Percentiles rank a stretch among this genome's conserved stretches.
Conservation (phyloP, 805 yeast genomes). For the Candida peoriensis region DNA sequence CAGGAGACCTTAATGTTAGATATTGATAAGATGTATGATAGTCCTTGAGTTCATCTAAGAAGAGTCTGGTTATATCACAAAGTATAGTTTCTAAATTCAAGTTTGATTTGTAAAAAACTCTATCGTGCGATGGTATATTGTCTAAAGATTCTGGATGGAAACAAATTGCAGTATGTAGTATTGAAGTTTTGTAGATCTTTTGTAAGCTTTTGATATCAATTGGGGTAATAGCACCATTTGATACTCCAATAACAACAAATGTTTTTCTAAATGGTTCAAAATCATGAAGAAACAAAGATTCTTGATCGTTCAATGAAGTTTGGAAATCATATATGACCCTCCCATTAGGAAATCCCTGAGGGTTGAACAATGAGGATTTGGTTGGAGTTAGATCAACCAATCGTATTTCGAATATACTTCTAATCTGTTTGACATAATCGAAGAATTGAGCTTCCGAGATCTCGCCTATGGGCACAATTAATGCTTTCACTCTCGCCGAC, state of each 20-base stretch:
- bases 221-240: slow-evolving; percentile 19
- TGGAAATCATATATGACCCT: slow-evolving; percentile 55
- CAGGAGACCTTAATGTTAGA: slow-evolving; percentile 81
- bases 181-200: slow-evolving; percentile 43
- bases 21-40: slow-evolving; percentile 73
- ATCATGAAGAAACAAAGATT: slow-evolving; percentile 68
- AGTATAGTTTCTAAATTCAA: slow-evolving; percentile 52
- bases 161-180: slow-evolving; percentile 49
- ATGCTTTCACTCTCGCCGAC: slow-evolving; percentile 61
- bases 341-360: slow-evolving; percentile 82
- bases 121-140: background rate
- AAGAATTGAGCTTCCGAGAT: slow-evolving; percentile 35
- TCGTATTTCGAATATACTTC: slow-evolving; percentile 55
- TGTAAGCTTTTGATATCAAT: slow-evolving; percentile 36
- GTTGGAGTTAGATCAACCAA: slow-evolving; percentile 72
- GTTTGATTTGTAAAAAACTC: slow-evolving; percentile 9
- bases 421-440: slow-evolving; percentile 38
- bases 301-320: slow-evolving; percentile 43
- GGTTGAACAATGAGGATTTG: slow-evolving; percentile 59
- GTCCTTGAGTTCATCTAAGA: slow-evolving; percentile 57
- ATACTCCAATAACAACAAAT: slow-evolving; percentile 52
- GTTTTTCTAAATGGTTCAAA: slow-evolving; percentile 86
- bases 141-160: slow-evolving; percentile 35
- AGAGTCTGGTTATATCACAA: slow-evolving; percentile 66
- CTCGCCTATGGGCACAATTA: slow-evolving; percentile 63